Base-by-base conservation (phyloP, 108 stramenopile species). In the Pseudonitzschia pungens region DNA sequence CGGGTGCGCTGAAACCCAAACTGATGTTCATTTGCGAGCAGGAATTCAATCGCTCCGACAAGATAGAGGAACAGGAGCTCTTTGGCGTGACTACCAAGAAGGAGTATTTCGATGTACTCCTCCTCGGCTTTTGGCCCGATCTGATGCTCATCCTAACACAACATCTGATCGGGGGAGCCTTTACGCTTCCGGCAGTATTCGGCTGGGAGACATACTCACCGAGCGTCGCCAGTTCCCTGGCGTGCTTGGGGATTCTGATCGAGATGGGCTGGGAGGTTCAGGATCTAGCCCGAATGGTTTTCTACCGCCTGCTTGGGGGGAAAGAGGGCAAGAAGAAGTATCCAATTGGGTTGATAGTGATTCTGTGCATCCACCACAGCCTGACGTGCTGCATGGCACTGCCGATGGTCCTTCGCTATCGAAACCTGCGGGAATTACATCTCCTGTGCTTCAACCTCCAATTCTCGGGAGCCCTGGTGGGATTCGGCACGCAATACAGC, bases 211-310 rank as follows among this genome's bases (percentile, higher is more conserved):
- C 22, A 9, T 31, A 26, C 57, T 9, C 26, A 16, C 21, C 57
- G 16, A 58, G 57, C 26, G 14, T 26, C 28, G 15, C 24, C 29
- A 58, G 28, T 58, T 58, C 57, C 15, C 27, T 58, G 14, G 57
- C 57, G 6, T 58, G 57, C 29, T 26, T 36, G 2, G 57, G 57
- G 15, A 58, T 58, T 8, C 21, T 58, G 57, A 58, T 27, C 57
- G 57, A 58, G 27, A 58, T 58, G 57, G 57, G 57, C 4, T 58
- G 57, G 57, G 57, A 58, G 57, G 6, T 58, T 4, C 57, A 58
- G 28, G 57, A 58, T 27, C 8, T 58, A 6, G 26, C 5, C 28
- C 26, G 15, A 14, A 58, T 58, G 57, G 5, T 5, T 7, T 58
- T 26, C 28, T 58, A 26, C 14, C 24, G 57, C 29, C 15, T 58